Base-by-base conservation (phyloP, 2,329 filamentous ascomycete species). In the Podosphaera leucotricha region DNA sequence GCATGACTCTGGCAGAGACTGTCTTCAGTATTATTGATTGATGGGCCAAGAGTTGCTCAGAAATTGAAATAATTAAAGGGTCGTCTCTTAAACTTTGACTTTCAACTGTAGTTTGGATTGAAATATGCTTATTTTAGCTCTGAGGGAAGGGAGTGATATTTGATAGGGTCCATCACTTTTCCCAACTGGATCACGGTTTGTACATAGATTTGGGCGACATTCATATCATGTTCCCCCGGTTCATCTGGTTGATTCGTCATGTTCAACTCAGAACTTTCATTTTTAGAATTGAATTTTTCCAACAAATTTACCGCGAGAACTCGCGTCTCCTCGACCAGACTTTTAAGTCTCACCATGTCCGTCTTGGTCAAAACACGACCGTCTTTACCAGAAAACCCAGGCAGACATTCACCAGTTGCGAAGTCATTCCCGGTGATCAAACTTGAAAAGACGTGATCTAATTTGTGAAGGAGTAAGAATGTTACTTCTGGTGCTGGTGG, bases 281-380 rank as follows among this genome's bases (percentile, higher is more conserved):
- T 62, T 20, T 61, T 60, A 2, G 64, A 63, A 26, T 64, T 61
- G 15, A 65, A 62, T 41, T 63, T 59, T 46, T 68, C 68, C 64
- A 84, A 69, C 15, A 75, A 69, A 47, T 81, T 75, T 1, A 84
- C 72, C 46, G 87, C 72, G 4, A 73, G 60, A 6, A 84, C 62
- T 21, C 86, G 68, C 15, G 80, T 81, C 50, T 77, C 71, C 56
- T 92, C 81, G 0, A 85, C 80, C 24, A 92, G 64, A 54, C 81
- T 82, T 55, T 81, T 79, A 50, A 86, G 79, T 36, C 87, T 72
- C 6, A 95, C 84, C 67, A 90, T 92, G 58, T 94, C 84, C 0
- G 81, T 87, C 16, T 61, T 65, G 1, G 76, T 84, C 65, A 82
- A 77, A 0, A 82, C 78, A 0, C 58, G 51, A 47, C 66, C 61